Conservation (phyloP, 2,329 filamentous ascomycete species). For the Volutella citrinella region DNA sequence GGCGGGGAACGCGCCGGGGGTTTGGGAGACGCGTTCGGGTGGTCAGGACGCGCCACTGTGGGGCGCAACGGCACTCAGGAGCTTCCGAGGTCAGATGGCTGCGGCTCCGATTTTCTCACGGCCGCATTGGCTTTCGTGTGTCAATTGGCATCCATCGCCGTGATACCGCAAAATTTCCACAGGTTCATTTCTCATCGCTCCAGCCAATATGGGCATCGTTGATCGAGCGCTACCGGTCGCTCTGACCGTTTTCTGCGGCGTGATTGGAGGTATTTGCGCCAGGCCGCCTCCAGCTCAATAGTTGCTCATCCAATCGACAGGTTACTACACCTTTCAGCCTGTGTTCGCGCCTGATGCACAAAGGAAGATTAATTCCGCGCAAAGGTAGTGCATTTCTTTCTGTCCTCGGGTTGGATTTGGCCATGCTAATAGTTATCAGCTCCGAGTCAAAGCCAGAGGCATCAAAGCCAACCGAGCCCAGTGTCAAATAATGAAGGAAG, state of each 20-base stretch:
- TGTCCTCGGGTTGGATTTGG: no score
- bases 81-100: no score
- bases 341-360: conserved; percentile 25
- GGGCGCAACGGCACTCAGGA: no score
- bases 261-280: conserved; percentile 32
- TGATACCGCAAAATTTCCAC: background rate
- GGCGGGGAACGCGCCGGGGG: conserved; percentile 25
- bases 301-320: no score
- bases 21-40: conserved; percentile 25
- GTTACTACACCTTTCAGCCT: conserved; percentile 37
- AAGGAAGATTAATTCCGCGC: conserved; percentile 7
- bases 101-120: no score
- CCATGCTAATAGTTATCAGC: no score
- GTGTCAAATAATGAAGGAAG: no score
- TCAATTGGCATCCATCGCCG: no score
- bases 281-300: background rate
- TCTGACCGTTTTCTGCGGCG: conserved; percentile 35
- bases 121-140: no score
- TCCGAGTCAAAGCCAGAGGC: no score
- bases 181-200: background rate
- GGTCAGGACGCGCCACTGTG: conserved; percentile 10
- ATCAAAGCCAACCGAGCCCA: no score
- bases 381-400: no score
- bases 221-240: conserved; percentile 33
- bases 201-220: conserved; percentile 30